Percentiles rank a stretch among this genome's conserved stretches.
Conservation (phyloP, 2,329 filamentous ascomycete species). For the Helotiales sp. region DNA sequence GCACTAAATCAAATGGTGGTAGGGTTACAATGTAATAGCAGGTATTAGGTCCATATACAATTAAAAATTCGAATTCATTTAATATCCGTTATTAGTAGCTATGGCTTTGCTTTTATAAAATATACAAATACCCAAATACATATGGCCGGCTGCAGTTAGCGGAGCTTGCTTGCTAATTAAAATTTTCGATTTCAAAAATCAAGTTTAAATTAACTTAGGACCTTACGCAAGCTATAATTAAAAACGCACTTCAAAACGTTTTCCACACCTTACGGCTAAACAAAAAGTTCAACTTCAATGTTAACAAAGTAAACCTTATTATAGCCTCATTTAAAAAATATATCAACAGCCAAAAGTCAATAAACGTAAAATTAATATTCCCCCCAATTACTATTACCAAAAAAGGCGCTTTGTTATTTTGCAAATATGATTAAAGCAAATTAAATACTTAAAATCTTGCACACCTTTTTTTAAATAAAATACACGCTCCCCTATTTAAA, state of each 20-base stretch:
- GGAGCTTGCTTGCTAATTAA: background rate
- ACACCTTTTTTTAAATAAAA: background rate
- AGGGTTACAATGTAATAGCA: background rate
- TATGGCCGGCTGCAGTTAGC: background rate
- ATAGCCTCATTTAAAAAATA: background rate
- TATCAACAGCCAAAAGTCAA: background rate
- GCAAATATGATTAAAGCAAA: background rate
- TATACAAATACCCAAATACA: background rate
- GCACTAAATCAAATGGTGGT: background rate
- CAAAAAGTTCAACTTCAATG: slow-evolving; percentile 1
- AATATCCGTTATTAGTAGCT: slow-evolving; percentile 1
- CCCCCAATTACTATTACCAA: background rate
- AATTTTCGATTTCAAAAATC: slow-evolving; percentile 1
- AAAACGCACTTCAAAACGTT: background rate
- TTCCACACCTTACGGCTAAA: background rate
- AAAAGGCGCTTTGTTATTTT: background rate
- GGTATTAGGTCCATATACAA: background rate
- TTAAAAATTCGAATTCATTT: background rate
- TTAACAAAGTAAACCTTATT: background rate
- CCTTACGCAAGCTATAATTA: background rate
- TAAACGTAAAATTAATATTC: background rate
- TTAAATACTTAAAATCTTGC: background rate
- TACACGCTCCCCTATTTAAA: background rate
- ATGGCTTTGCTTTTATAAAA: background rate
- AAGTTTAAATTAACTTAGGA: background rate